A percentile compares a stretch with the other conserved stretches of the same genome.
Conservation (phyloP, 306 rosid genomes). For the Acacia confusa region DNA sequence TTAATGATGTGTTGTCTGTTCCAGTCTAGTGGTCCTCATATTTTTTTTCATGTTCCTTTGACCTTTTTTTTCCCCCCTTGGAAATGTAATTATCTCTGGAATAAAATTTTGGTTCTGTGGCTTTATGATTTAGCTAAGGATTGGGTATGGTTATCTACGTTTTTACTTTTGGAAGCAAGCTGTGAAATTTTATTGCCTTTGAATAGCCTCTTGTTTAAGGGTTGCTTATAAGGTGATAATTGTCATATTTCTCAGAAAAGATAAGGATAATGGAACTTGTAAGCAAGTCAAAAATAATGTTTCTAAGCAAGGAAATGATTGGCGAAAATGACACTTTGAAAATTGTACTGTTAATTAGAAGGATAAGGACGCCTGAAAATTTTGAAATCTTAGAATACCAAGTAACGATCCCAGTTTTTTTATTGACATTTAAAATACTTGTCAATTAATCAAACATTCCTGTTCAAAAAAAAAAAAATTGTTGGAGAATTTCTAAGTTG, state of each 20-base stretch:
- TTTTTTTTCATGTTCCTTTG: not conserved
- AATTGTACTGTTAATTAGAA: not conserved
- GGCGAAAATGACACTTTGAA: not conserved
- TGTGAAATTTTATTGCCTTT: not conserved
- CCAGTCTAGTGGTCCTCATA: conserved; percentile 24
- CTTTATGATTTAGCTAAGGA: not conserved
- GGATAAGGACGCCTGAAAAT: not conserved
- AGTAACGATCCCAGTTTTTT: not conserved
- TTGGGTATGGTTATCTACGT: not conserved
- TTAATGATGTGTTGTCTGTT: conserved; percentile 30
- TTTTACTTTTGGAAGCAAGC: not conserved
- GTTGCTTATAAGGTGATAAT: not conserved
- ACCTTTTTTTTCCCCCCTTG: not conserved
- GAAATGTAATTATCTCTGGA: not conserved
- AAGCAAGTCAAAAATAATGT: not conserved
- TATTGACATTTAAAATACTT: not conserved
- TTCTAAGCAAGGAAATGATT: not conserved
- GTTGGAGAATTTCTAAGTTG: not conserved
- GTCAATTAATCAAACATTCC: not conserved
- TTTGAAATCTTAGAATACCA: not conserved
- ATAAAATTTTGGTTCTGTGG: conserved; percentile 7
- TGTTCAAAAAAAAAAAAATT: too few species aligned
- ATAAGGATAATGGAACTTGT: not conserved
- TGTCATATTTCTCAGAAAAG: not conserved
- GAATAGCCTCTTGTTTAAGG: not conserved